phyloP scores from a whole-genome alignment of 495 filamentous ascomycete species.

The Talaromyces thailandensis region DNA sequence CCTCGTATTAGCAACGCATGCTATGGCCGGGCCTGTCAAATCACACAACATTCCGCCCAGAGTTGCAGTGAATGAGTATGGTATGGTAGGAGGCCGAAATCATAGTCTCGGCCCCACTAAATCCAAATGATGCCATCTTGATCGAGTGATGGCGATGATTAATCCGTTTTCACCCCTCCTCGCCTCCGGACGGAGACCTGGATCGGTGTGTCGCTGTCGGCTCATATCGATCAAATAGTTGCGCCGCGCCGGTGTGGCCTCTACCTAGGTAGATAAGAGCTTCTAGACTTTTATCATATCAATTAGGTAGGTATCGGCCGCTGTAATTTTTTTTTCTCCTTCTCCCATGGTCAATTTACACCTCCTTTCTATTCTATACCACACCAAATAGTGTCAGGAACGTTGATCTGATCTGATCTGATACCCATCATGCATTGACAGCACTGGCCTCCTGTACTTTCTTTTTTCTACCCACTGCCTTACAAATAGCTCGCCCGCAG shows the following conservation, averaged over 20 bases:
- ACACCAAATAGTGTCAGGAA: not conserved
- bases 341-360: not conserved
- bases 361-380: not conserved
- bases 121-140: not conserved
- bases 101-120: not conserved
- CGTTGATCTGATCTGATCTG: not conserved
- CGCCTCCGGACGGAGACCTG: not conserved
- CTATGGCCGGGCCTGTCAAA: not conserved
- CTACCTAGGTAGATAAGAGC: not conserved
- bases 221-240: not conserved
- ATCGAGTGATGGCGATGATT: not conserved
- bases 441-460: not conserved
- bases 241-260: not conserved
- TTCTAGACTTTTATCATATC: not conserved
- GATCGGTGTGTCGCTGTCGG: not conserved
- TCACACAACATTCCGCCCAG: not conserved
- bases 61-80: too few species aligned
- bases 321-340: not conserved
- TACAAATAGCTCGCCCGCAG: not conserved
- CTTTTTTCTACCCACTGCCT: not conserved
- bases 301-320: not conserved
- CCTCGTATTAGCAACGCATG: not conserved
- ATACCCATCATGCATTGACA: not conserved
- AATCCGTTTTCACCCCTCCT: not conserved
- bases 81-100: too few species aligned